Evolutionary conservation across 805 yeast species (phyloP).

Genomic region (Candida glaebosa): DNA sequence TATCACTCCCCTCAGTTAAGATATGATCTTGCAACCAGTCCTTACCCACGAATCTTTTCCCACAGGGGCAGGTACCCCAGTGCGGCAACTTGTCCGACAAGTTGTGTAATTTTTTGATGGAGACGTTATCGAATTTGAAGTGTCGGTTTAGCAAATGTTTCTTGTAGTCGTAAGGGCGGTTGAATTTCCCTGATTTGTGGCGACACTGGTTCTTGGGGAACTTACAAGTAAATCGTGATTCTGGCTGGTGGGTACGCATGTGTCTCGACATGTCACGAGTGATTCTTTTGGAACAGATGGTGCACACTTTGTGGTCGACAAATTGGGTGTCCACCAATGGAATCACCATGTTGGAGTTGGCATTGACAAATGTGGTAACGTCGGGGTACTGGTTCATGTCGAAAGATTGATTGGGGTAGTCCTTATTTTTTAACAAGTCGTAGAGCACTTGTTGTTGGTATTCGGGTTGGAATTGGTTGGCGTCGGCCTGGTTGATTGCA

Average conservation of each 20-base stretch:
- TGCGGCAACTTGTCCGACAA: constrained; percentile 50
- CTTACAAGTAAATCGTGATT: constrained; percentile 54
- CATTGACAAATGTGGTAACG: constrained; percentile 36
- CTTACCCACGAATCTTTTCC: constrained; percentile 26
- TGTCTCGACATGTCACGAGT: constrained; percentile 62
- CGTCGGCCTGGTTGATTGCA: not conserved
- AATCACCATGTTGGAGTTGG: constrained; percentile 27
- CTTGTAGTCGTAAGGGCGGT: constrained; percentile 66
- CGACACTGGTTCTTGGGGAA: constrained; percentile 53
- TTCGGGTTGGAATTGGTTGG: not conserved
- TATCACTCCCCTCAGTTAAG: constrained; percentile 19
- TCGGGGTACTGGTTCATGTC: constrained; percentile 29
- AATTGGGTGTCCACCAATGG: constrained; percentile 37
- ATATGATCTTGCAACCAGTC: constrained; percentile 39
- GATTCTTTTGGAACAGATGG: constrained; percentile 50
- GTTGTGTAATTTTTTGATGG: constrained; percentile 44
- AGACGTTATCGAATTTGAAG: constrained; percentile 49
- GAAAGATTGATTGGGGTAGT: not conserved
- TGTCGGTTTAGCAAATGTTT: constrained; percentile 62
- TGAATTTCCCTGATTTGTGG: constrained; percentile 60
- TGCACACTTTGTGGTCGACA: constrained; percentile 43
- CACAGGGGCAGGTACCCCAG: constrained; percentile 50
- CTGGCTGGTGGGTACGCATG: constrained; percentile 56
- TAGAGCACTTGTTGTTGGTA: not conserved
- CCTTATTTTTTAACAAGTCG: not conserved